Evolutionary conservation across 192 early-diverging fungal species (phyloP).

Genomic region (Backusella tuberculispora): DNA sequence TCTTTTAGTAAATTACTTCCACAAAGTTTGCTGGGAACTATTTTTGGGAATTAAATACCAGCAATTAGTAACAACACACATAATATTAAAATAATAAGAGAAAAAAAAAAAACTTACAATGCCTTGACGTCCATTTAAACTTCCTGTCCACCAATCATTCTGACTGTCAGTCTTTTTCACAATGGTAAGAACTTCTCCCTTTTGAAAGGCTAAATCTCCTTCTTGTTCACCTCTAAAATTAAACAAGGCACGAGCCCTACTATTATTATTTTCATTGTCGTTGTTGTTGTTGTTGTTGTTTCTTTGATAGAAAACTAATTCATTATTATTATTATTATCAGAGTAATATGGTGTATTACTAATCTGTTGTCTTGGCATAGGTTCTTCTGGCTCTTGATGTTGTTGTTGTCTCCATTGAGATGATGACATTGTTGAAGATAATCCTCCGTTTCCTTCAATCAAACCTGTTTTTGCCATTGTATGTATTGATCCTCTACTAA

Average conservation of each 20-base stretch:
- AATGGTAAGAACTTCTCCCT: slow-evolving; percentile 86
- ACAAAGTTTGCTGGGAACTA: slow-evolving; percentile 35
- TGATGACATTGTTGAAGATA: no score
- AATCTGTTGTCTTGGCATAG: neutral
- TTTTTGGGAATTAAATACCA: neutral
- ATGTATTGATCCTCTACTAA: slow-evolving; percentile 2
- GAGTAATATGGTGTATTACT: neutral
- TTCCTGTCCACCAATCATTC: slow-evolving; percentile 94
- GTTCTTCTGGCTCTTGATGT: neutral
- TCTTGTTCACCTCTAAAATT: slow-evolving; percentile 81
- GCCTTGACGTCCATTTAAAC: slow-evolving; percentile 16
- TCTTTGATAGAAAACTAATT: neutral
- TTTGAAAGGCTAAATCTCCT: slow-evolving; percentile 84
- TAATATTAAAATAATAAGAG: neutral
- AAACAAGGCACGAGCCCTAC: slow-evolving; percentile 75
- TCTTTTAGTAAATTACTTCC: neutral
- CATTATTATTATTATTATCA: neutral
- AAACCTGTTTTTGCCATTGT: slow-evolving; percentile 8
- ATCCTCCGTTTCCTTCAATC: neutral
- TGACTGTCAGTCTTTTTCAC: slow-evolving; percentile 65
- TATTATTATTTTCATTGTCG: neutral
- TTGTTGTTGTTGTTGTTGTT: neutral
- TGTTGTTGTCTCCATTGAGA: neutral
- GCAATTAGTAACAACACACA: neutral
- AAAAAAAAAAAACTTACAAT: slow-evolving; percentile 13